phyloP scores from a whole-genome alignment of 1,139 yeast species.

The Wickerhamomyces sp. region DNA sequence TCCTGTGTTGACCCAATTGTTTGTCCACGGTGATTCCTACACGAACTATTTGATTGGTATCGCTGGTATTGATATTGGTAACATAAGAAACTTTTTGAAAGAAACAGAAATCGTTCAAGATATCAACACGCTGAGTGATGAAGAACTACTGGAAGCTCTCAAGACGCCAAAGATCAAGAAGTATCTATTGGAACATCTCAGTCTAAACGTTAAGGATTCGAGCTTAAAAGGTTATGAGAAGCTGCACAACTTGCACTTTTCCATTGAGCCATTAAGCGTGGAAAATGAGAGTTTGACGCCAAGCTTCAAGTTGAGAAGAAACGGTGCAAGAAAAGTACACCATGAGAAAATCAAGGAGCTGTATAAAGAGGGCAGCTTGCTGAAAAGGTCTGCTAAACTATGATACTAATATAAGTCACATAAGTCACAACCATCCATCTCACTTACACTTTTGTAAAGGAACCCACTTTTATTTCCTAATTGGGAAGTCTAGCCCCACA shows the following conservation, averaged over 20 bases:
- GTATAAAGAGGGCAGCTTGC: constrained; percentile 47
- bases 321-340: constrained; percentile 48
- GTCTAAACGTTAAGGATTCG: constrained; percentile 24
- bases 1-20: constrained; percentile 37
- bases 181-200: constrained; percentile 21
- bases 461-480: not conserved
- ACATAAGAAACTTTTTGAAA: constrained; percentile 7
- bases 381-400: constrained; percentile 2
- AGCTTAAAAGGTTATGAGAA: constrained; percentile 47
- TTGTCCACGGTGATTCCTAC: constrained; percentile 42
- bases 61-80: constrained; percentile 38
- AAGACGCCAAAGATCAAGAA: constrained; percentile 25
- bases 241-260: constrained; percentile 49
- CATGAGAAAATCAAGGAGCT: constrained; percentile 37
- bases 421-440: too few relatives aligned
- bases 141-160: constrained; percentile 16
- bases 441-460: too few relatives aligned
- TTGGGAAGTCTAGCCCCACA: not conserved
- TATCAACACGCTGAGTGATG: constrained; percentile 8
- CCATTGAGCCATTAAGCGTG: constrained; percentile 54
- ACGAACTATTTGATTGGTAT: constrained; percentile 42
- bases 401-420: not conserved
- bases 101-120: not conserved
- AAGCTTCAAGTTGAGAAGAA: constrained; percentile 59
- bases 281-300: constrained; percentile 61